Evolutionary conservation across 257 asterid genomes (phyloP).

Genomic region (Nicotiana undulata): DNA sequence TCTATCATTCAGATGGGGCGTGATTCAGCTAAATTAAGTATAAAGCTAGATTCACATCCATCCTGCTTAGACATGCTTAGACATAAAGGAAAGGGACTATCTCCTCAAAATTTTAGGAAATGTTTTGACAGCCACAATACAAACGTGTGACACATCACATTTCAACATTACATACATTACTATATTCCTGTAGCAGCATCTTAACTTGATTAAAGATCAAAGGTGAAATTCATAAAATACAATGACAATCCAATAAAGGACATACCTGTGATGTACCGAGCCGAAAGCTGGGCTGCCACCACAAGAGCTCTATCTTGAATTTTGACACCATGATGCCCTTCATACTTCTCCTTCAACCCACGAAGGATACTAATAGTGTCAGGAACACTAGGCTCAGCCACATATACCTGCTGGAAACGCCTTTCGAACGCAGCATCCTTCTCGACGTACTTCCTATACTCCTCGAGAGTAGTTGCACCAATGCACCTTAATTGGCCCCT

Average conservation of each 20-base stretch:
- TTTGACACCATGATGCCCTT: conserved; percentile 73
- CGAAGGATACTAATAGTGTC: conserved; percentile 62
- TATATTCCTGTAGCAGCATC: neutral
- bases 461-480: conserved; percentile 64
- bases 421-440: conserved; percentile 78
- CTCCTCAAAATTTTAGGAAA: neutral
- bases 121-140: neutral
- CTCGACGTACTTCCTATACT: conserved; percentile 63
- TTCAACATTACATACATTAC: neutral
- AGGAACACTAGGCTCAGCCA: conserved; percentile 58
- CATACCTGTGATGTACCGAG: conserved; percentile 61
- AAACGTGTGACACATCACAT: neutral
- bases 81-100: neutral
- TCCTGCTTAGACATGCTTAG: neutral
- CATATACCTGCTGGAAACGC: conserved; percentile 70
- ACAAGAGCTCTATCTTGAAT: conserved; percentile 74
- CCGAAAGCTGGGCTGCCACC: conserved; percentile 52
- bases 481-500: conserved; percentile 66
- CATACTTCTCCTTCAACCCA: conserved; percentile 69
- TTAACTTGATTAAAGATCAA: neutral
- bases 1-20: neutral
- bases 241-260: neutral
- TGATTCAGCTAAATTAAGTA: neutral
- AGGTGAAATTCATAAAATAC: neutral
- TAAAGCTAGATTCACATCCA: neutral